Conservation (phyloP, 78 protist species). For the Chrysochromulina tobinii region DNA sequence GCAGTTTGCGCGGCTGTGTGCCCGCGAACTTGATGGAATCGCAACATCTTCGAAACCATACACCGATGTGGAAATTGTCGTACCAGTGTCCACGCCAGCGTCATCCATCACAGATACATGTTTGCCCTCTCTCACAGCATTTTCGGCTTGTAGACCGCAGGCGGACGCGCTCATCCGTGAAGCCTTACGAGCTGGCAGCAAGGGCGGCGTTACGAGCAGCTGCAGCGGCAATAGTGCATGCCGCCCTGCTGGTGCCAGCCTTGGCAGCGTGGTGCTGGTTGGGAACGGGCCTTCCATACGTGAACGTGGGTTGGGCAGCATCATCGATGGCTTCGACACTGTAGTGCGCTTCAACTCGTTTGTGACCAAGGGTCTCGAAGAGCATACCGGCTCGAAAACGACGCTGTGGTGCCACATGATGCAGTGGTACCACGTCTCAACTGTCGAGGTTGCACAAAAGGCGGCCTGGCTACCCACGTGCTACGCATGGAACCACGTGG, state of each 20-base stretch:
- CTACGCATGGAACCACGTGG: constrained; percentile 20
- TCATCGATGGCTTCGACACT: background rate
- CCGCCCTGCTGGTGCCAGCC: background rate
- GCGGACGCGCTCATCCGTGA: too few species aligned
- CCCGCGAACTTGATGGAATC: too few species aligned
- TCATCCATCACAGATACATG: too few species aligned
- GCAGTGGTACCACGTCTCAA: background rate
- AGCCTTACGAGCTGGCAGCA: too few species aligned
- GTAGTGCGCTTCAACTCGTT: constrained; percentile 14
- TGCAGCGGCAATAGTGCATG: too few species aligned
- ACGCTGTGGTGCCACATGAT: constrained; percentile 23
- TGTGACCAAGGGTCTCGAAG: background rate
- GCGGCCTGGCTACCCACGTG: background rate
- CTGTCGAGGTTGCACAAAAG: background rate
- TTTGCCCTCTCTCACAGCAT: too few species aligned
- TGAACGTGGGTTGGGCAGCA: background rate
- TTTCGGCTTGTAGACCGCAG: too few species aligned
- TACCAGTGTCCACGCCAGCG: too few species aligned
- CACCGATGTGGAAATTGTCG: too few species aligned
- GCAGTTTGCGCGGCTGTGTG: background rate
- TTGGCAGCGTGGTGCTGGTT: background rate
- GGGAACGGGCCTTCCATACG: background rate
- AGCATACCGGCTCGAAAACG: background rate
- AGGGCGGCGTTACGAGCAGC: too few species aligned
- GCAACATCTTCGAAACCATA: too few species aligned